Conservation (phyloP, 2,329 filamentous ascomycete genomes). For the Aspergillus pseudoglaucus region DNA sequence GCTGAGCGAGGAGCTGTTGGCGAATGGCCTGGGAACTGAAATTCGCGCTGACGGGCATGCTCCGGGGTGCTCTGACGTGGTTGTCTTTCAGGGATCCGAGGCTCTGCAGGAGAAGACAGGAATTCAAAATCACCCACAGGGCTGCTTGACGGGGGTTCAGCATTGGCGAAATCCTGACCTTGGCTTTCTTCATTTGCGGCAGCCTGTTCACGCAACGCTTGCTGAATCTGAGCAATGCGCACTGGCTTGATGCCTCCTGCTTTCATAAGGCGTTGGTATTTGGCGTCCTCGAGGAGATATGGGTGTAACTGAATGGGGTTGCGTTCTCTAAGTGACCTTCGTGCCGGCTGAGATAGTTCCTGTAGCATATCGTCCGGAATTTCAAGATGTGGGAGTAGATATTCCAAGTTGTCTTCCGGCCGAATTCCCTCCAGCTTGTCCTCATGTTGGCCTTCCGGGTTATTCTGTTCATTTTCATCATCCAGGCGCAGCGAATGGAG, state of each 20-base stretch:
- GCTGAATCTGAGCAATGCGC: slow-evolving; percentile 20
- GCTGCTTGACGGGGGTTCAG: slow-evolving; percentile 27
- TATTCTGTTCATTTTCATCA: slow-evolving; percentile 1
- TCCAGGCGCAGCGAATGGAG: slow-evolving; percentile 15
- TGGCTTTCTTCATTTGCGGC: slow-evolving; percentile 23
- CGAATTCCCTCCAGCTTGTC: background rate
- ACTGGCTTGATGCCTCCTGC: slow-evolving; percentile 39
- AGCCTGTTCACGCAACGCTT: slow-evolving; percentile 7
- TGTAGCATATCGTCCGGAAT: slow-evolving; percentile 22
- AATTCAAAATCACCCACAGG: slow-evolving; percentile 24
- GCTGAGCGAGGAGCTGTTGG: slow-evolving; percentile 2
- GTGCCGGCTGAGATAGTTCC: slow-evolving; percentile 19
- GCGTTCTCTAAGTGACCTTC: slow-evolving; percentile 36
- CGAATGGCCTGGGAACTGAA: slow-evolving; percentile 2
- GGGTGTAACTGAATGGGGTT: slow-evolving; percentile 46
- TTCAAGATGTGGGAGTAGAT: slow-evolving; percentile 16
- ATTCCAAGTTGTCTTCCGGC: slow-evolving; percentile 7
- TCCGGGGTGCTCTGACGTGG: background rate
- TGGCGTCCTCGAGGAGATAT: slow-evolving; percentile 41
- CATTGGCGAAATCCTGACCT: slow-evolving; percentile 25
- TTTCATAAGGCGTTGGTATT: slow-evolving; percentile 37
- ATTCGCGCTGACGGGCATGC: background rate
- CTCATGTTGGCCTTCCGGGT: background rate
- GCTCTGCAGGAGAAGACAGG: slow-evolving; percentile 19
- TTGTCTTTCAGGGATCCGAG: background rate